Conservation (phyloP, 345 rosid genomes). For the Populus davidiana region DNA sequence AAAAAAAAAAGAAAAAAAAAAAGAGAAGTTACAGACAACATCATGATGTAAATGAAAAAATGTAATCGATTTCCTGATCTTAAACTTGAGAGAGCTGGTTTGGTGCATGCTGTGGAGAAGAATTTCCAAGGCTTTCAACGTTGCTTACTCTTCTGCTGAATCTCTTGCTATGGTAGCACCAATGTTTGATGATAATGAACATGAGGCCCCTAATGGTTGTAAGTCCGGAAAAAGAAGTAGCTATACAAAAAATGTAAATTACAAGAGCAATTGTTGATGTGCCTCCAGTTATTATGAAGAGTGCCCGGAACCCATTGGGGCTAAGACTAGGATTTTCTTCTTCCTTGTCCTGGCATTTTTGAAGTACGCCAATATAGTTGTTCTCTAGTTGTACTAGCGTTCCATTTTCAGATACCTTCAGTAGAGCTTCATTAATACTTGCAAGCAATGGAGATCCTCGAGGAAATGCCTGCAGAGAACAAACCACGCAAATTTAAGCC, state of each 20-base stretch:
- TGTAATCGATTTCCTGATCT: too few species aligned
- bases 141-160: not conserved
- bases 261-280: constrained; percentile 24
- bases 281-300: constrained; percentile 17
- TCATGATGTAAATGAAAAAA: too few species aligned
- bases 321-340: constrained; percentile 20
- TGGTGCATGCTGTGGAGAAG: not conserved
- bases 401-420: constrained; percentile 28
- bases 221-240: not conserved
- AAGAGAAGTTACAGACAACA: too few species aligned
- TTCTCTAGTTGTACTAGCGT: constrained; percentile 20
- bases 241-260: not conserved
- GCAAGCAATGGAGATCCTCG: constrained; percentile 25
- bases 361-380: not conserved
- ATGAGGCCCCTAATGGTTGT: not conserved
- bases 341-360: constrained; percentile 7
- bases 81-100: too few species aligned
- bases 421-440: constrained; percentile 20
- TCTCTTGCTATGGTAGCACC: not conserved
- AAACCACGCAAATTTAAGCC: not conserved
- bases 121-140: not conserved
- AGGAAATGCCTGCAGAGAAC: constrained; percentile 12
- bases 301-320: constrained; percentile 13
- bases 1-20: too few species aligned
- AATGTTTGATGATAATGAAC: not conserved